Percentiles rank a stretch among this genome's conserved stretches.
These are phyloP conservation scores for Rhizopus stolonifer DNA, from an alignment of 371 early-diverging fungal genomes.

Conservation along the genomic window DNA sequence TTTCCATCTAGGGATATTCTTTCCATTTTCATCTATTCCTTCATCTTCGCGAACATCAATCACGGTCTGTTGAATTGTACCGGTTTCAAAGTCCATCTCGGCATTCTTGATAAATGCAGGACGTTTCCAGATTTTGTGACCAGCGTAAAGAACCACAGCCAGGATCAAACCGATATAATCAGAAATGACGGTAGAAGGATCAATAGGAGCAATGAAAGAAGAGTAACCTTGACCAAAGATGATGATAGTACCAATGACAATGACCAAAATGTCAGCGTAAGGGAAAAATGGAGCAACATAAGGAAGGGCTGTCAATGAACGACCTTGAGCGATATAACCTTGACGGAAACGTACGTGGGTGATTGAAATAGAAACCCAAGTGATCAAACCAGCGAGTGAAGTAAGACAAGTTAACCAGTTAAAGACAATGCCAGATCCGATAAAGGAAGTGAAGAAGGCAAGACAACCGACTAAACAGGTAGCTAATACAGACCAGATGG, in stretches of 20 bases:
- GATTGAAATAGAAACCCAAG: constrained; percentile 76
- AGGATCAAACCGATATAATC: constrained; percentile 49
- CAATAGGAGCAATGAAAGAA: constrained; percentile 42
- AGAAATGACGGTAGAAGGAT: constrained; percentile 37
- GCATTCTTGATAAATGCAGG: constrained; percentile 21
- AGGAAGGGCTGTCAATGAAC: constrained; percentile 59
- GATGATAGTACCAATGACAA: constrained; percentile 55
- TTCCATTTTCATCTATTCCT: constrained; percentile 10
- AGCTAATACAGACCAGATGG: constrained; percentile 50
- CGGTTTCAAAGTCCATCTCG: constrained; percentile 41
- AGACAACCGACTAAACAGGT: constrained; percentile 57
- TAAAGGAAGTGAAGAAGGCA: constrained; percentile 48
- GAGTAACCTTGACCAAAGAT: constrained; percentile 65
- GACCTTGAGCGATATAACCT: constrained; percentile 71
- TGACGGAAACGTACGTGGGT: constrained; percentile 80
- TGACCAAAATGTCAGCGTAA: constrained; percentile 63
- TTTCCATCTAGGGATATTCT: constrained; percentile 19
- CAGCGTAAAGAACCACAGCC: constrained; percentile 45
- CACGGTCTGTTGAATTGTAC: constrained; percentile 17
- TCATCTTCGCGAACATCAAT: constrained; percentile 16
- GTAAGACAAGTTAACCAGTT: constrained; percentile 68
- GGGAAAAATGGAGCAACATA: constrained; percentile 73
- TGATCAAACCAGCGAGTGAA: constrained; percentile 71
- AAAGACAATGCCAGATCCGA: constrained; percentile 64
- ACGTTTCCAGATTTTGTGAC: constrained; percentile 44